Evolutionary conservation across 768 basidiomycete species (phyloP).

Genomic region (Suillus fuscotomentosus): DNA sequence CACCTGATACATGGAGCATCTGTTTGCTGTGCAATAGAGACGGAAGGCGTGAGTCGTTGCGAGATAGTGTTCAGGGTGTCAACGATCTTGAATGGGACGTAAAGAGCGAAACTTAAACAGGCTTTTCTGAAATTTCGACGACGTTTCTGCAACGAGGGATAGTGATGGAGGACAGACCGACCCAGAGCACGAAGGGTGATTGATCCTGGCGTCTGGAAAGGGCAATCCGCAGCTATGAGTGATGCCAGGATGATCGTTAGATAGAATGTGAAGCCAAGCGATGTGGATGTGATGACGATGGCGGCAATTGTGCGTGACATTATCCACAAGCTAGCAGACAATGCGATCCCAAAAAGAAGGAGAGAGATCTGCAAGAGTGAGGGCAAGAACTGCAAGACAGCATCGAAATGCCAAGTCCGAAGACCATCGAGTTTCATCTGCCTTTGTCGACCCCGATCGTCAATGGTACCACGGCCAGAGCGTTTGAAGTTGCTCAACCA

Average conservation of each 20-base stretch:
- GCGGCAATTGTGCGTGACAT: neutral
- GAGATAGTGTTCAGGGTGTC: neutral
- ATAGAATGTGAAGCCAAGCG: slow-evolving; percentile 4
- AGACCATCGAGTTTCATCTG: slow-evolving; percentile 10
- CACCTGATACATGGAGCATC: slow-evolving; percentile 7
- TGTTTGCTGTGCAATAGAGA: neutral
- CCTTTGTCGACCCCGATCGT: slow-evolving; percentile 6
- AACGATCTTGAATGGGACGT: neutral
- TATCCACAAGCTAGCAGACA: slow-evolving; percentile 5
- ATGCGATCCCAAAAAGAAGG: slow-evolving; percentile 7
- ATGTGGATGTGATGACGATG: slow-evolving; percentile 1
- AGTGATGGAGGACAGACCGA: neutral
- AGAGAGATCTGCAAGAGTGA: slow-evolving; percentile 8
- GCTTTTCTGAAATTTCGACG: neutral
- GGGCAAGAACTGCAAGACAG: slow-evolving; percentile 4
- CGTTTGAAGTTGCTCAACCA: slow-evolving; percentile 10
- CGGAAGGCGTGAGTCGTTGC: neutral
- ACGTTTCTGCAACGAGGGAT: neutral
- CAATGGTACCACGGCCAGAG: slow-evolving; percentile 4
- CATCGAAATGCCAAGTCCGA: slow-evolving; percentile 9
- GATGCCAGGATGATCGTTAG: slow-evolving; percentile 5
- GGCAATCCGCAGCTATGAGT: slow-evolving; percentile 4
- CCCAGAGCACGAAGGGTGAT: neutral
- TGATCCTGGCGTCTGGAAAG: slow-evolving; percentile 8
- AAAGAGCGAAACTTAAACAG: slow-evolving; percentile 1